phyloP scores from a whole-genome alignment of 176 grass and related monocot genomes.

The Musa schizocarpa region DNA sequence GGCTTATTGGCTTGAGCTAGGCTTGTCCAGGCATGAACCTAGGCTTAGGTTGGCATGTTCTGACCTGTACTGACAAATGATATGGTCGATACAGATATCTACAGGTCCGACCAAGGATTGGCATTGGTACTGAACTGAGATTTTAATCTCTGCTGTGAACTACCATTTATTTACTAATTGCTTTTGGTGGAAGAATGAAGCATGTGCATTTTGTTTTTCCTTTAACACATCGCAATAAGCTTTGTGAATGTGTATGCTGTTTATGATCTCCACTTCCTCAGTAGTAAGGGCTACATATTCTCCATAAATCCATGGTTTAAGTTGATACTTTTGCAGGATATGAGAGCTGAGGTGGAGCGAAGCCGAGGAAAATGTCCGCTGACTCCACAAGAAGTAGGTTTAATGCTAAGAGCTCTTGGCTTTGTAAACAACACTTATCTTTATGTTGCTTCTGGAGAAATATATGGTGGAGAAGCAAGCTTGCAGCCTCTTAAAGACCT shows the following conservation, averaged over 20 bases:
- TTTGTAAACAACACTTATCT: conserved; percentile 69
- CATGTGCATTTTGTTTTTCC: too few relatives aligned
- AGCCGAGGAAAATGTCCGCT: conserved; percentile 81
- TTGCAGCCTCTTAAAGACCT: conserved; percentile 62
- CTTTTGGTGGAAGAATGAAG: too few relatives aligned
- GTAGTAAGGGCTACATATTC: not conserved
- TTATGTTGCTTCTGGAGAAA: conserved; percentile 92
- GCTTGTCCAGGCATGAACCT: too few relatives aligned
- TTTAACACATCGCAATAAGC: too few relatives aligned
- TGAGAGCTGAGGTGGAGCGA: conserved; percentile 65
- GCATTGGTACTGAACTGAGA: too few relatives aligned
- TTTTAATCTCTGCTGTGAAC: too few relatives aligned
- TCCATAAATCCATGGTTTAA: not conserved
- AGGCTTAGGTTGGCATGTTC: too few relatives aligned
- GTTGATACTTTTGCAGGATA: conserved; percentile 40
- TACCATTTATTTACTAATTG: too few relatives aligned
- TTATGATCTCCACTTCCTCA: not conserved
- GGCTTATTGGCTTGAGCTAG: too few relatives aligned
- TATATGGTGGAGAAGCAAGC: conserved; percentile 82
- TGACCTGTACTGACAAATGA: too few relatives aligned
- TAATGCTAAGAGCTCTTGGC: conserved; percentile 79
- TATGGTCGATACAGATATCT: too few relatives aligned
- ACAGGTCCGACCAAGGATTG: too few relatives aligned
- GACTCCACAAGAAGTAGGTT: conserved; percentile 82
- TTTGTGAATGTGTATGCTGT: not conserved